Base-by-base conservation (phyloP, 1,284 basidiomycete species). In the Trichosporon sp. region DNA sequence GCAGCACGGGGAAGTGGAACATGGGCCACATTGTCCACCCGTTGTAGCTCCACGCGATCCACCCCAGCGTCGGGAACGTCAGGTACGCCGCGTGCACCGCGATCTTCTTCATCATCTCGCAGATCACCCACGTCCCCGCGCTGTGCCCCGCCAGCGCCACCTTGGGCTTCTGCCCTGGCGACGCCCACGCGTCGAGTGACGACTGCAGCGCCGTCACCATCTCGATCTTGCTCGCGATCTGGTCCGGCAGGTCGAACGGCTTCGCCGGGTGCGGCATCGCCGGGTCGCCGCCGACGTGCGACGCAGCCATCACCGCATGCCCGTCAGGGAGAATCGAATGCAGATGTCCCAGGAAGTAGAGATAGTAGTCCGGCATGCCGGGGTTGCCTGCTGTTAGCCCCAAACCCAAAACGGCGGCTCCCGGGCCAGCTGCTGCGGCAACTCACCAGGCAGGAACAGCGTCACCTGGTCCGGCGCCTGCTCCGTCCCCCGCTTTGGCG, bases 311-410 rank as follows among this genome's bases (percentile, higher is more conserved):
- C 62, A 84, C 74, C 5, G 80, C 83, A 65, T 80, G 77, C 8
- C 75, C 70, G 13, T 75, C 67, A 1, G 82, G 81, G 3, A 83
- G 73, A 38, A 75, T 75, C 25, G 70, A 67, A 63, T 79, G 75
- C 7, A 83, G 74, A n/a, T 78, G 73, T 27, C 44, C 56, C 7
- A 83, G 75, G 68, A 83, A 84, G 1, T 76, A 74, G 23, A 75
- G 73, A 71, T 84, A 84, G 74, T 81, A 84, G 60, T 76, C 76
- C 8, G 81, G 68, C 25, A 82, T 70, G n/a, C 82, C 82, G 5
- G 82, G 82, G 70, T 84, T 84, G 42, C 83, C 83, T 83, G 64
- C 2, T 12, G 65, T 69, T 25, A 71, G 62, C 60, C 21, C 27
- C 21, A 12, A 27, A 7, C 23, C 11, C 9, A 11, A 42, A 42